Base-by-base conservation (phyloP, 2,329 filamentous ascomycete genomes). In the Neonectria punicea region DNA sequence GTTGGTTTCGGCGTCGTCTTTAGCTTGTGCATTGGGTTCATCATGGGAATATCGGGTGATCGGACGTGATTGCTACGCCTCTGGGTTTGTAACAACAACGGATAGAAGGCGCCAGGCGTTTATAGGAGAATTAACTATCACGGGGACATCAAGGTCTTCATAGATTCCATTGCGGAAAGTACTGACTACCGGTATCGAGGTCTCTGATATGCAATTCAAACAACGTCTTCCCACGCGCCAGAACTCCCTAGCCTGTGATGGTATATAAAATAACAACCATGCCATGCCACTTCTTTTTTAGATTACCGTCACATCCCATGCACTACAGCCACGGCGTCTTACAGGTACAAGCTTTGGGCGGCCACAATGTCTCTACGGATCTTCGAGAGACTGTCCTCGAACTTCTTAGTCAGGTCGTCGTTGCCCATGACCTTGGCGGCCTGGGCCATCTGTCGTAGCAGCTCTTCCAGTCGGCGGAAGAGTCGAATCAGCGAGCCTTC, bases 341-440 rank as follows among this genome's bases (percentile, higher is more conserved):
- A 96, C 78, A 98, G 85, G 78, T 98, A 98, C 80, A 98, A 83
- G 74, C 92, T 97, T 83, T 98, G 94, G 53, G 95, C 93, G 25
- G 95, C 94, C 64, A 99, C 95, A 78, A 99, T 94, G 78, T 98
- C 96, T 75, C 96, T 88, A 79, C 93, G 89, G 59, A 98, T 92
- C 86, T 97, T 96, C 63, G 87, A 85, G 72, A 99, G 83, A 67
- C 93, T 92, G 71, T 90, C 87, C 75, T 97, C 94, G 77, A 99
- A 99, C 82, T 97, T 98, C 77, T 90, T 87, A 76, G 94, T 92
- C 61, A 99, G 84, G 75, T 98, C 96, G 66, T 97, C 93, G 78
- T 92, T 98, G 74, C 96, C 96, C 96, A 99, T 99, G 68, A 98
- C 95, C 83, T 98, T 98, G 70, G 93, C 89, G 25, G 95, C 96